Conservation (phyloP, 768 basidiomycete species). For the Psilocybe sp. region DNA sequence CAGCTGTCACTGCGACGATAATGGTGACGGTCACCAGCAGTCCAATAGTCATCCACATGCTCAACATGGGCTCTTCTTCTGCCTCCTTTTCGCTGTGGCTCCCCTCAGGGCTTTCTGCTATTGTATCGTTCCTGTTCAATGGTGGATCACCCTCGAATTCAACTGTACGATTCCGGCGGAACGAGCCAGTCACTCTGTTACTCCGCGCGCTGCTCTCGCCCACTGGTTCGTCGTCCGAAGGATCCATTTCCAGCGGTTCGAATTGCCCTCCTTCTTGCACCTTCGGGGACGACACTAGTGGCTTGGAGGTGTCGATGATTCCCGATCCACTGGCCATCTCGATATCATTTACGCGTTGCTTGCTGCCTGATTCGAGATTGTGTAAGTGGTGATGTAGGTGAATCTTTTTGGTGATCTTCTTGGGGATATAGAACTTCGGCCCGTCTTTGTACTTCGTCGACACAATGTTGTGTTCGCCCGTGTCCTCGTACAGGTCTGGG, state of each 20-base stretch:
- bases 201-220: no score
- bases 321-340: no score
- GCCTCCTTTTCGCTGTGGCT: not conserved
- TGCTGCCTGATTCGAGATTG: not conserved
- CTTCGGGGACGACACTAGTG: no score
- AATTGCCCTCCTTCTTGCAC: no score
- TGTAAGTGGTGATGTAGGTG: not conserved
- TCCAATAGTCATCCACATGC: constrained; percentile 46
- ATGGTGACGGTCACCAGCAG: constrained; percentile 62
- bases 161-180: no score
- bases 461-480: constrained; percentile 31
- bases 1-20: constrained; percentile 65
- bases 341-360: no score
- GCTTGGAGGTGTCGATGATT: no score
- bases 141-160: not conserved
- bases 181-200: no score
- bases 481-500: constrained; percentile 60
- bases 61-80: constrained; percentile 50
- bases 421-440: constrained; percentile 12
- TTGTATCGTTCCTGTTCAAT: not conserved
- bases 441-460: constrained; percentile 30
- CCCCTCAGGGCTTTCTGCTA: not conserved
- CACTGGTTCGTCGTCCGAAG: no score
- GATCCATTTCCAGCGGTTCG: no score
- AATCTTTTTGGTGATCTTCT: not conserved